A percentile compares a stretch with the other conserved stretches of the same genome.
phyloP scores from a whole-genome alignment of 345 rosid genomes.

The Citrus inodora region DNA sequence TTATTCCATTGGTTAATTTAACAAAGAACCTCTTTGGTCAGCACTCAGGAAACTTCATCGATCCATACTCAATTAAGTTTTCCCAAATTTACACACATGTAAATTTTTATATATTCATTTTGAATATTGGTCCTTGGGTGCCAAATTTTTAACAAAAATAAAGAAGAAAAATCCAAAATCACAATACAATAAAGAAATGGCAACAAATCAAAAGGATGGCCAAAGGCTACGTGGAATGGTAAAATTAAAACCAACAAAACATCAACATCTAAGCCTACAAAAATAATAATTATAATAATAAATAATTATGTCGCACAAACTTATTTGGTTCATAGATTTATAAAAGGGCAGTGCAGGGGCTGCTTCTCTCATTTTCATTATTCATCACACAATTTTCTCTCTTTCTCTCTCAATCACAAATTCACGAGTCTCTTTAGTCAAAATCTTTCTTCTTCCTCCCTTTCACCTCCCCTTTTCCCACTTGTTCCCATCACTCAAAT shows the following conservation, averaged over 20 bases:
- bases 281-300: not conserved
- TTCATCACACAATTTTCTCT: not conserved
- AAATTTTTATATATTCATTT: no score
- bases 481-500: not conserved
- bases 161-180: not conserved
- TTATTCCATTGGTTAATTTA: not conserved
- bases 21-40: not conserved
- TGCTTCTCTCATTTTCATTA: constrained; percentile 22
- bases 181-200: not conserved
- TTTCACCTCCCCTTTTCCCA: constrained; percentile 1
- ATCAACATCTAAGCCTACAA: constrained; percentile 2
- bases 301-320: constrained; percentile 20
- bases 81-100: not conserved
- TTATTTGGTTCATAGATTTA: constrained; percentile 30
- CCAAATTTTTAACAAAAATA: not conserved
- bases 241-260: not conserved
- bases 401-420: not conserved
- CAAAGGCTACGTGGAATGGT: not conserved
- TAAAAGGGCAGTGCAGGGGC: constrained; percentile 51
- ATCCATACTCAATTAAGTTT: not conserved
- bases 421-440: not conserved
- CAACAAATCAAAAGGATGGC: no score
- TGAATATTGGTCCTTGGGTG: not conserved
- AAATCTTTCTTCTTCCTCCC: constrained; percentile 10
- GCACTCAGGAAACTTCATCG: not conserved